Base-by-base conservation (phyloP, 2,329 filamentous ascomycete species). In the Biscogniauxia sp. region DNA sequence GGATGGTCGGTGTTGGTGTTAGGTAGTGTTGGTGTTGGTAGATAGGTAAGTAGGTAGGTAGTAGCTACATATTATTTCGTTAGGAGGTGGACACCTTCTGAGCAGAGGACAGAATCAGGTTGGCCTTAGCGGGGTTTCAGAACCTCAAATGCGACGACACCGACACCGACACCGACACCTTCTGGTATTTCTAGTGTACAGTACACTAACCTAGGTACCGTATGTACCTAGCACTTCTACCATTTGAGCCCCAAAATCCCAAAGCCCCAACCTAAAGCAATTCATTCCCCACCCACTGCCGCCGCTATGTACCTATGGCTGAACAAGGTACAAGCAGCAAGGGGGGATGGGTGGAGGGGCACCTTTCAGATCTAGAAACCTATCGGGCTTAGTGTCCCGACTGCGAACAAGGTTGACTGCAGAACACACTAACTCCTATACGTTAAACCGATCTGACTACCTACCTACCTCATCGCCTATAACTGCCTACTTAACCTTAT, bases 101-200 rank as follows among this genome's bases (percentile, higher is more conserved):
- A 37, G 25, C 20, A 9, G n/a, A 23, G 17, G 26, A 32, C n/a
- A n/a, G n/a, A 55, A 45, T 25, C 11, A 32, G 53, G 20, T 55
- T n/a, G 20, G 54, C 55, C 57, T 66, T 62, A 60, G 65, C 64
- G 64, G 65, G 64, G 64, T 62, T 63, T 54, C 56, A 54, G 51
- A 60, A 59, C 58, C 54, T 61, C 56, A 54, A 64, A 66, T 66
- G 65, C 65, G 62, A 66, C 62, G 49, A 26, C 28, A 37, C 32
- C 32, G 32, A 37, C 32, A 37, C 8, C 32, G 3, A 4, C 23
- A n/a, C n/a, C n/a, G n/a, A n/a, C n/a, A n/a, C n/a, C n/a, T n/a
- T n/a, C n/a, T n/a, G n/a, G n/a, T n/a, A n/a, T n/a, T 28, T 28
- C 26, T 28, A 28, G 26, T 28, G 9, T 9, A 28, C 26, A 28